These are phyloP conservation scores for Pseudozyma tsukubaensis DNA, from an alignment of 1,284 basidiomycete species.

Conservation along the genomic window DNA sequence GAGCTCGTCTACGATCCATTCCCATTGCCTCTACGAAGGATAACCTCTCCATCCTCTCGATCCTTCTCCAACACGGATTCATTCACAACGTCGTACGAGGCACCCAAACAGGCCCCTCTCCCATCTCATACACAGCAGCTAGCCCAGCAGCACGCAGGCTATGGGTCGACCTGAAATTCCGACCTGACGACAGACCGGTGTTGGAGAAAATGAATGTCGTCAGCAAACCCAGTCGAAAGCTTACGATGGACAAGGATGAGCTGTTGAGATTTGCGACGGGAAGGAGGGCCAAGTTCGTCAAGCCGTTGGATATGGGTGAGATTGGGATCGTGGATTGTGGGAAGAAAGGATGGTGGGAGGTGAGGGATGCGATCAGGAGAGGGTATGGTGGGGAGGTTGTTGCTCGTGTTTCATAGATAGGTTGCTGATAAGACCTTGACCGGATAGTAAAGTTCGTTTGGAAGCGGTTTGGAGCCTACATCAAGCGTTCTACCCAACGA, in stretches of 20 bases:
- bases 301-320: slow-evolving; percentile 84
- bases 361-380: slow-evolving; percentile 69
- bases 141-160: slow-evolving; percentile 71
- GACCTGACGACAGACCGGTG: slow-evolving; percentile 81
- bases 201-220: slow-evolving; percentile 79
- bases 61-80: slow-evolving; percentile 87
- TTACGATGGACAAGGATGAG: slow-evolving; percentile 80
- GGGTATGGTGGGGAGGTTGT: slow-evolving; percentile 70
- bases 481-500: too few relatives aligned
- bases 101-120: slow-evolving; percentile 77
- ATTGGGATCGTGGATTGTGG: slow-evolving; percentile 81
- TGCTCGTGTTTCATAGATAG: slow-evolving; percentile 64
- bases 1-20: slow-evolving; percentile 79
- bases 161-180: slow-evolving; percentile 90
- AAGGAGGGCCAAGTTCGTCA: slow-evolving; percentile 73
- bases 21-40: slow-evolving; percentile 82
- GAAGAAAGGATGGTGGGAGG: slow-evolving; percentile 71
- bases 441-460: background rate
- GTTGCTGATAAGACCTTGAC: background rate
- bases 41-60: slow-evolving; percentile 83
- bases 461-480: too few relatives aligned
- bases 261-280: slow-evolving; percentile 77
- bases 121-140: slow-evolving; percentile 74
- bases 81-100: slow-evolving; percentile 83
- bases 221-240: slow-evolving; percentile 78